A percentile compares a stretch with the other conserved stretches of the same genome.
phyloP scores from a whole-genome alignment of 2,329 filamentous ascomycete genomes.

The Xylariaceae sp. region DNA sequence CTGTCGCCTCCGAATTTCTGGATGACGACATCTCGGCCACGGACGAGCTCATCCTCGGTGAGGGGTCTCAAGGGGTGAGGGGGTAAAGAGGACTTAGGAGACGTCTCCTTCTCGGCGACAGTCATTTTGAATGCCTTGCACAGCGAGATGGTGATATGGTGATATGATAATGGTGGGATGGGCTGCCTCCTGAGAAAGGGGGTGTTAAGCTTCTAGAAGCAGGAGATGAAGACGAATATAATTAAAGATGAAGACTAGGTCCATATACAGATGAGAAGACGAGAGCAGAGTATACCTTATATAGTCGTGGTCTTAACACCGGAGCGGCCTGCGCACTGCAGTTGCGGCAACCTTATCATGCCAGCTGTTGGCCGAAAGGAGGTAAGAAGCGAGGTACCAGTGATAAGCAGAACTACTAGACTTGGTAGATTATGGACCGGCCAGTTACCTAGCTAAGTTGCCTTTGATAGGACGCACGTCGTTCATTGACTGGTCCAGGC shows the following conservation, averaged over 20 bases:
- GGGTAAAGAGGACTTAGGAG: constrained; percentile 1
- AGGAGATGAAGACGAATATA: too few relatives aligned
- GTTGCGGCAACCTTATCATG: constrained; percentile 10
- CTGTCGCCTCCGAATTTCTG: constrained; percentile 22
- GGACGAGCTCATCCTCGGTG: constrained; percentile 23
- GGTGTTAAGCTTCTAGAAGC: background rate
- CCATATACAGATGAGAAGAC: too few relatives aligned
- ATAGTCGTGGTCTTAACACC: too few relatives aligned
- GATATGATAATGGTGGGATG: too few relatives aligned
- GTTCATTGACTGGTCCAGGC: constrained; percentile 1
- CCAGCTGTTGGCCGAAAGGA: constrained; percentile 3
- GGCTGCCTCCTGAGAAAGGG: too few relatives aligned
- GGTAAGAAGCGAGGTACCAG: constrained; percentile 1
- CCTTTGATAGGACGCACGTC: constrained; percentile 8
- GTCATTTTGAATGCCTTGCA: constrained; percentile 6
- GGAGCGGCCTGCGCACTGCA: too few relatives aligned
- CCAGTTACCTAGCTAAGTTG: background rate
- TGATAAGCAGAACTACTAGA: constrained; percentile 9
- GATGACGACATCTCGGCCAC: constrained; percentile 24
- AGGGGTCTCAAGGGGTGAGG: constrained; percentile 29
- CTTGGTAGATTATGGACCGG: background rate
- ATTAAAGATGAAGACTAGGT: too few relatives aligned
- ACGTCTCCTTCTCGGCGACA: constrained; percentile 6
- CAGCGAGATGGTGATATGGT: too few relatives aligned
- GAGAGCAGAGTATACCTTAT: too few relatives aligned